These are phyloP conservation scores for Euphorbia schlechtendalii DNA, from an alignment of 441 rosid species.

Conservation along the genomic window DNA sequence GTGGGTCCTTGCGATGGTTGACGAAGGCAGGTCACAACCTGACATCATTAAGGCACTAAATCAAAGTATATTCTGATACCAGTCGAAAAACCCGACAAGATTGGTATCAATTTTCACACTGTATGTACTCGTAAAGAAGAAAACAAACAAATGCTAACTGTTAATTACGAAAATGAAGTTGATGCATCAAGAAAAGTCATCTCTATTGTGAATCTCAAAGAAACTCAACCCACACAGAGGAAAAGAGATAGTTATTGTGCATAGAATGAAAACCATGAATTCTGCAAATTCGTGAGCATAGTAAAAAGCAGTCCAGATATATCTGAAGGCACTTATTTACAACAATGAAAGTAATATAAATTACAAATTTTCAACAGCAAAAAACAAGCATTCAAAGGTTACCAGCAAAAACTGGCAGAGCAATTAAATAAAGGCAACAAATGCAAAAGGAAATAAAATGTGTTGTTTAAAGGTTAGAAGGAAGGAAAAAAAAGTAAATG, in stretches of 20 bases:
- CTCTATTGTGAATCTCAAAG: neutral
- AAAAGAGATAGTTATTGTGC: neutral
- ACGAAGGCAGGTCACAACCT: conserved; percentile 94
- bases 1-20: conserved; percentile 99
- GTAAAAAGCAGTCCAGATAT: neutral
- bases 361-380: neutral
- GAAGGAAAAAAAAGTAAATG: neutral
- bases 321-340: neutral
- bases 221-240: neutral
- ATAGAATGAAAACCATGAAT: neutral
- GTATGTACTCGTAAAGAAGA: neutral
- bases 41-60: conserved; percentile 13
- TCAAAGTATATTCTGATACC: neutral
- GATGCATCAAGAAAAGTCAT: neutral
- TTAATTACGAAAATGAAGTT: neutral
- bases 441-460: no score
- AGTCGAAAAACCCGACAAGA: no score
- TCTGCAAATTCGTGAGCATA: neutral
- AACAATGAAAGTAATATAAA: neutral
- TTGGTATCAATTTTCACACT: no score
- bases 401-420: neutral
- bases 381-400: neutral
- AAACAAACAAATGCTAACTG: neutral
- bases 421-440: neutral
- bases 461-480: no score